A percentile compares a stretch with the other conserved stretches of the same genome.
Conservation (phyloP, 192 early-diverging fungal genomes). For the Coemansia sp. region DNA sequence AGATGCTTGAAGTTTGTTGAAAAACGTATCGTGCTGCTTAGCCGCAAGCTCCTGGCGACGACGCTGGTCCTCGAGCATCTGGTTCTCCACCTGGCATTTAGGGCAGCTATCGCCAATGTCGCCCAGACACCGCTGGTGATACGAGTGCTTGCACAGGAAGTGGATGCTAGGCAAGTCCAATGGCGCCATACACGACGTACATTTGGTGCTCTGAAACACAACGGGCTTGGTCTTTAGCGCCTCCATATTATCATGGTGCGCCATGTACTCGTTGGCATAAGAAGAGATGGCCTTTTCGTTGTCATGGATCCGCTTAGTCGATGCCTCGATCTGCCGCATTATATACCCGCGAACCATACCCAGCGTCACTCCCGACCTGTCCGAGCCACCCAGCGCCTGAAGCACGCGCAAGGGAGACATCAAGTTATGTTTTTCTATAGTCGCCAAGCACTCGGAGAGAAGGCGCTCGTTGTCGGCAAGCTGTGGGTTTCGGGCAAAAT, state of each 20-base stretch:
- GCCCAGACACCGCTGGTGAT: conserved; percentile 83
- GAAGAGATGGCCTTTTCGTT: conserved; percentile 71
- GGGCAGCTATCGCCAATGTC: conserved; percentile 62
- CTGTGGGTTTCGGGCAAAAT: conserved; percentile 72
- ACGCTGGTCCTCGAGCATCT: conserved; percentile 80
- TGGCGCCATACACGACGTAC: conserved; percentile 67
- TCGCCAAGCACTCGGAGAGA: conserved; percentile 67
- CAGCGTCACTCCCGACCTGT: conserved; percentile 77
- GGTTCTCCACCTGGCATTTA: conserved; percentile 84
- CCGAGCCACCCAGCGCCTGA: conserved; percentile 68
- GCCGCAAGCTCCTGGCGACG: conserved; percentile 76
- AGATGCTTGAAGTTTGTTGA: conserved; percentile 70
- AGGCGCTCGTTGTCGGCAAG: conserved; percentile 63
- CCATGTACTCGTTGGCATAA: conserved; percentile 80
- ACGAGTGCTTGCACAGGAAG: conserved; percentile 95
- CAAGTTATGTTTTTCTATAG: conserved; percentile 84
- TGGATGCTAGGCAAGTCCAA: conserved; percentile 92
- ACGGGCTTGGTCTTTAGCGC: conserved; percentile 74
- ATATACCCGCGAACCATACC: conserved; percentile 88
- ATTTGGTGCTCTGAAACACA: conserved; percentile 80
- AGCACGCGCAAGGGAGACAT: conserved; percentile 90
- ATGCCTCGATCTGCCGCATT: conserved; percentile 72
- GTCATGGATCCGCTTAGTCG: conserved; percentile 66
- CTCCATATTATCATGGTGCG: conserved; percentile 77
- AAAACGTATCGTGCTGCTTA: conserved; percentile 79